A percentile compares a stretch with the other conserved stretches of the same genome.
Conservation (phyloP, 2,329 filamentous ascomycete genomes). For the Penicillium hordei region DNA sequence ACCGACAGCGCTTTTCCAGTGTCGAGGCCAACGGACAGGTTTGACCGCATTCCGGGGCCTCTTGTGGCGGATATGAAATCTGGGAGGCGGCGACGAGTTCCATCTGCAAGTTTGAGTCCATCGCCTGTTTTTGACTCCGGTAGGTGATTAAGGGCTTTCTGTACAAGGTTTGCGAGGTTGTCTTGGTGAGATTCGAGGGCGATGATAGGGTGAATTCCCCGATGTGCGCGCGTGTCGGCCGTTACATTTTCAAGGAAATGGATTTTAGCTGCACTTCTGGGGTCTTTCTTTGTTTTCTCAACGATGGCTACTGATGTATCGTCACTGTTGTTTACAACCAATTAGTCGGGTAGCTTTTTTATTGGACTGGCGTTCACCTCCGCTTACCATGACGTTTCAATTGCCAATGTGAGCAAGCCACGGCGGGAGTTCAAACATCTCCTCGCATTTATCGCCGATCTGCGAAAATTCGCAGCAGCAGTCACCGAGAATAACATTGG, state of each 20-base stretch:
- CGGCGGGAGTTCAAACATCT: constrained; percentile 14
- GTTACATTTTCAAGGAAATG: constrained; percentile 81
- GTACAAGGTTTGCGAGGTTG: constrained; percentile 67
- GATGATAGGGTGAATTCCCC: constrained; percentile 76
- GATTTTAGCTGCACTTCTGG: constrained; percentile 52
- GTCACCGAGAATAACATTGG: constrained; percentile 30
- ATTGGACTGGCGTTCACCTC: background rate
- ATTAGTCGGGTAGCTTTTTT: background rate
- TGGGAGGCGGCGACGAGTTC: constrained; percentile 52
- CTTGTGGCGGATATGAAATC: constrained; percentile 88
- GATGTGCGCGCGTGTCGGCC: constrained; percentile 70
- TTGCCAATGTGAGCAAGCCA: constrained; percentile 46
- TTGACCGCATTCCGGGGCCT: constrained; percentile 83
- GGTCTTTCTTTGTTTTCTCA: constrained; percentile 49
- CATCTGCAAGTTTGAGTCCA: constrained; percentile 24
- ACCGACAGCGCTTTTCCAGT: constrained; percentile 83
- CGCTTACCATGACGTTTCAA: constrained; percentile 48
- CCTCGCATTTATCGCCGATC: constrained; percentile 12
- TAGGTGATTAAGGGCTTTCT: constrained; percentile 60
- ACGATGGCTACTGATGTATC: constrained; percentile 88
- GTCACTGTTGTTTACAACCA: constrained; percentile 59
- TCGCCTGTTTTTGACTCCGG: constrained; percentile 36
- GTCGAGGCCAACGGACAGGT: constrained; percentile 74
- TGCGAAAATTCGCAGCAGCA: constrained; percentile 23
- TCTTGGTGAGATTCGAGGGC: constrained; percentile 74